Evolutionary conservation across 1,284 basidiomycete species (phyloP).

Genomic region (Stereum hirsutum): DNA sequence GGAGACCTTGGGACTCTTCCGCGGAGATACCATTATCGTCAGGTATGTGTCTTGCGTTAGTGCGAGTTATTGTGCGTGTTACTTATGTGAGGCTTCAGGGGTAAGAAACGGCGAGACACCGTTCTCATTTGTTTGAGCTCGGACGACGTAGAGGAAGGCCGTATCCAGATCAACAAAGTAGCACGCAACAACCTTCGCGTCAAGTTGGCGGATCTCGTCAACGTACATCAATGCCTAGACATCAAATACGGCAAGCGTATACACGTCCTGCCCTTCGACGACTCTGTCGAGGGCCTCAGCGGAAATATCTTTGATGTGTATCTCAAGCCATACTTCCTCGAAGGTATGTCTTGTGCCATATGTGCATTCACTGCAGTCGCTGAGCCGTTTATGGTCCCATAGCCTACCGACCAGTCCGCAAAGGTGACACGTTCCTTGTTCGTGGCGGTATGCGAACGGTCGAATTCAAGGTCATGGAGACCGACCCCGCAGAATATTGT

Average conservation of each 20-base stretch:
- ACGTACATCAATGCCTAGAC: constrained; percentile 92
- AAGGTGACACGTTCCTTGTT: constrained; percentile 98
- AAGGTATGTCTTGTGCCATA: constrained; percentile 41
- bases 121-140: constrained; percentile 94
- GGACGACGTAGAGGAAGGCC: constrained; percentile 95
- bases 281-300: constrained; percentile 95
- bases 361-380: background rate
- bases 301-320: constrained; percentile 99
- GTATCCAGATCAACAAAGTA: constrained; percentile 98
- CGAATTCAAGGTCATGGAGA: constrained; percentile 98
- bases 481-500: constrained; percentile 92
- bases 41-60: constrained; percentile 40
- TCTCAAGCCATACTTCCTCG: constrained; percentile 99
- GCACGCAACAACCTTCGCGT: constrained; percentile 97
- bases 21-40: constrained; percentile 90
- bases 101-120: constrained; percentile 93
- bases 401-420: constrained; percentile 91
- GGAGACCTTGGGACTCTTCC: constrained; percentile 91
- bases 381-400: constrained; percentile 9
- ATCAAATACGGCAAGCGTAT: constrained; percentile 99
- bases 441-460: constrained; percentile 97
- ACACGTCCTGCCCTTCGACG: constrained; percentile 96
- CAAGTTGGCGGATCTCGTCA: constrained; percentile 94
- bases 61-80: background rate
- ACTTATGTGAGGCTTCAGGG: constrained; percentile 33